These are phyloP conservation scores for Eimeria acervulina DNA, from an alignment of 169 alveolate species.

Conservation along the genomic window DNA sequence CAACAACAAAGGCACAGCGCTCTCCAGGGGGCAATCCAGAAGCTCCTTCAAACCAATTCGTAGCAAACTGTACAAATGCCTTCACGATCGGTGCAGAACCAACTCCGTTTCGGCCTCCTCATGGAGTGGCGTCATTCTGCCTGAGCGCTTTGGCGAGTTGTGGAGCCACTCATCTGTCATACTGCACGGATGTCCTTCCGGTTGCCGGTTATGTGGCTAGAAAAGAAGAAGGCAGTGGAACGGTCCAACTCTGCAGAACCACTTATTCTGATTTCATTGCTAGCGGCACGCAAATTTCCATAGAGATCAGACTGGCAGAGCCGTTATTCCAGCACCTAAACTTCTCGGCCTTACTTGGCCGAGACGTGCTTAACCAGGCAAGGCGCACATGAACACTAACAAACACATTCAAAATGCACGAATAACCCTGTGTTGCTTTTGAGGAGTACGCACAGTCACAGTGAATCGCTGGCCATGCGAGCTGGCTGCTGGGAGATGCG, in stretches of 20 bases:
- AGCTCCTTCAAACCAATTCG: not conserved
- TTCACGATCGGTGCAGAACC: not conserved
- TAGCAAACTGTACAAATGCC: not conserved
- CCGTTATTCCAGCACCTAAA: conserved; percentile 17
- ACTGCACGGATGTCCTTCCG: conserved; percentile 46
- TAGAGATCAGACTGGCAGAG: conserved; percentile 58
- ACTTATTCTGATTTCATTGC: conserved; percentile 18
- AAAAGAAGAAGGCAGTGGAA: conserved; percentile 37
- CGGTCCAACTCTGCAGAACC: not conserved
- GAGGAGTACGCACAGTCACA: not conserved
- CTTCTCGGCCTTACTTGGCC: not conserved
- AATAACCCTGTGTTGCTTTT: not conserved
- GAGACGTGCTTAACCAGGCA: conserved; percentile 9
- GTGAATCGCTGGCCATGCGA: not conserved
- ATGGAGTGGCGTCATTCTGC: conserved; percentile 53
- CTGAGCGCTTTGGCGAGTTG: conserved; percentile 45
- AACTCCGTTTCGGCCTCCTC: conserved; percentile 34
- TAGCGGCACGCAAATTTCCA: conserved; percentile 37
- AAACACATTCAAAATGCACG: not conserved
- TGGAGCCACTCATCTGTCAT: conserved; percentile 42
- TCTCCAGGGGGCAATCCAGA: conserved; percentile 6
- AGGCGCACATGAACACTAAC: not conserved
- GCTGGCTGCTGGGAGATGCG: not conserved
- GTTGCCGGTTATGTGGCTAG: conserved; percentile 9
- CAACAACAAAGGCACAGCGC: conserved; percentile 33